Conservation (phyloP, 116 monocot genomes). For the Papilionanthe hybrid region DNA sequence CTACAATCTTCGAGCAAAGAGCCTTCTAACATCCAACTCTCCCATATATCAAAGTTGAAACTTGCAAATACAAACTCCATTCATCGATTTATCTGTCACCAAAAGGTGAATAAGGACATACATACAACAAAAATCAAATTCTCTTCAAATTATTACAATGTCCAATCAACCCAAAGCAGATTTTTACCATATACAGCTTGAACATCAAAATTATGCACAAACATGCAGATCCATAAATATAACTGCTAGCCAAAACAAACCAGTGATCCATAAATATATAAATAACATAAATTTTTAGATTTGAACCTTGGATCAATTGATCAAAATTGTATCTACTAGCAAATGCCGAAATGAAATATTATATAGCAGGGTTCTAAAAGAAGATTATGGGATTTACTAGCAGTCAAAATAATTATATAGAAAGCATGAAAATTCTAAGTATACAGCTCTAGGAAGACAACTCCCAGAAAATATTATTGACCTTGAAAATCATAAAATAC, state of each 20-base stretch:
- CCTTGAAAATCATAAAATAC: too few relatives aligned
- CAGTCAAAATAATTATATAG: not conserved
- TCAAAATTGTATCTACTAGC: too few relatives aligned
- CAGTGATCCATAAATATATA: too few relatives aligned
- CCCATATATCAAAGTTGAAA: slow-evolving; percentile 88
- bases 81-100: slow-evolving; percentile 75
- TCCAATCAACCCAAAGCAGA: too few relatives aligned
- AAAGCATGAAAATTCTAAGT: not conserved
- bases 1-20: slow-evolving; percentile 71
- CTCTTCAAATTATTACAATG: not conserved
- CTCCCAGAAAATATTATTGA: not conserved
- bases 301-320: too few relatives aligned
- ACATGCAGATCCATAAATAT: too few relatives aligned
- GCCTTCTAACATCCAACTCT: slow-evolving; percentile 88
- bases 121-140: not conserved
- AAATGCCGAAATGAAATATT: not conserved
- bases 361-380: not conserved
- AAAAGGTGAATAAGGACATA: not conserved
- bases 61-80: slow-evolving; percentile 94
- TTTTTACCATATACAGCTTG: too few relatives aligned
- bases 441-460: not conserved
- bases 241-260: too few relatives aligned
- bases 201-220: too few relatives aligned
- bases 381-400: not conserved
- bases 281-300: too few relatives aligned